Evolutionary conservation across 2,329 filamentous ascomycete species (phyloP).

Genomic region (Orbilia brochopaga): DNA sequence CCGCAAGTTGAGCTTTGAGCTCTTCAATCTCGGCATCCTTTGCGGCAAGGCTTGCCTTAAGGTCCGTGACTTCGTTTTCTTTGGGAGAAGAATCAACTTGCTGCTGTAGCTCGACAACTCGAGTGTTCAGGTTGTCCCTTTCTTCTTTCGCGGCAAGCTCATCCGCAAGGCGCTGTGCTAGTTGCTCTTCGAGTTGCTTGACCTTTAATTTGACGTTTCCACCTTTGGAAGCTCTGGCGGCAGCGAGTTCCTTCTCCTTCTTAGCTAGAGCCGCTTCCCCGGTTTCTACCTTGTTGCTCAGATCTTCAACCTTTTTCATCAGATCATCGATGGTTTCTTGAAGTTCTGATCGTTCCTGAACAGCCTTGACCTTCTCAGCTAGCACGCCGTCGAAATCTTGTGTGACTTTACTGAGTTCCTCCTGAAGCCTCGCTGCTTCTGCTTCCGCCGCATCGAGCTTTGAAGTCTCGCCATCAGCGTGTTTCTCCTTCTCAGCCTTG

Average conservation of each 20-base stretch:
- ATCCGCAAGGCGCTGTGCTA: slow-evolving; percentile 25
- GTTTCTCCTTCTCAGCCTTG: slow-evolving; percentile 24
- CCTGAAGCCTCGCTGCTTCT: slow-evolving; percentile 20
- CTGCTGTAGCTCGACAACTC: slow-evolving; percentile 38
- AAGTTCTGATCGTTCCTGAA: slow-evolving; percentile 15
- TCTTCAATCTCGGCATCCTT: slow-evolving; percentile 34
- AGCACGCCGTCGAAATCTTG: slow-evolving; percentile 26
- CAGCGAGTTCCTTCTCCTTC: slow-evolving; percentile 28
- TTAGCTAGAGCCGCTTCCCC: slow-evolving; percentile 9
- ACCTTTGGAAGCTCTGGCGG: slow-evolving; percentile 16
- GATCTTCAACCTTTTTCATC: slow-evolving; percentile 26
- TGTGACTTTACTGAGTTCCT: slow-evolving; percentile 27
- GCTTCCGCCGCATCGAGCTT: slow-evolving; percentile 28
- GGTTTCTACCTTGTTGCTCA: slow-evolving; percentile 22
- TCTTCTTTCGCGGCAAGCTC: slow-evolving; percentile 42
- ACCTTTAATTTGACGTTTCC: slow-evolving; percentile 38
- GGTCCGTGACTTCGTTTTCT: slow-evolving; percentile 29
- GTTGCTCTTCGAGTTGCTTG: slow-evolving; percentile 29
- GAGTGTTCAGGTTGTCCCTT: slow-evolving; percentile 27
- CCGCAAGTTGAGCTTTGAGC: slow-evolving; percentile 27
- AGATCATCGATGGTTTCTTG: slow-evolving; percentile 21
- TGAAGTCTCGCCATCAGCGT: slow-evolving; percentile 25
- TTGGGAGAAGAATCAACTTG: slow-evolving; percentile 36
- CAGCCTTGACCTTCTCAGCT: slow-evolving; percentile 30
- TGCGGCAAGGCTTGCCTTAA: slow-evolving; percentile 16